phyloP scores from a whole-genome alignment of 768 basidiomycete species.

The Leccinellum albellum region DNA sequence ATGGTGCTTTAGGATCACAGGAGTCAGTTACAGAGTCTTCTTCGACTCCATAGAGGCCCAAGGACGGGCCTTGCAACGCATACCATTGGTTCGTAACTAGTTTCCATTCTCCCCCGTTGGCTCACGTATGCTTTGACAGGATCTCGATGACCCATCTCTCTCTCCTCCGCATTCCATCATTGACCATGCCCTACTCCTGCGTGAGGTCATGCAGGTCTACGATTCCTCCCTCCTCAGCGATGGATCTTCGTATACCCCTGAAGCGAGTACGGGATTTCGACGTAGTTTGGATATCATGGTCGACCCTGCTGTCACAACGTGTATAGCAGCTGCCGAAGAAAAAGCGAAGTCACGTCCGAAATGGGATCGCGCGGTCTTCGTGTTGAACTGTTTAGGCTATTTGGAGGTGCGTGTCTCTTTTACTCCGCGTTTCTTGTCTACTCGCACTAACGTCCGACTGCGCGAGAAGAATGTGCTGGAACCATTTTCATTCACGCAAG shows the following conservation, averaged over 20 bases:
- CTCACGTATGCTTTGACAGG: slow-evolving; percentile 35
- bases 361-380: slow-evolving; percentile 84
- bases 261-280: slow-evolving; percentile 16
- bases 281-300: slow-evolving; percentile 77
- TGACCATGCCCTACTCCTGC: slow-evolving; percentile 78
- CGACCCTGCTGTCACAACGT: slow-evolving; percentile 80
- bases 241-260: slow-evolving; percentile 3
- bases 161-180: slow-evolving; percentile 75
- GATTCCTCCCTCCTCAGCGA: slow-evolving; percentile 79
- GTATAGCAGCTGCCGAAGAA: slow-evolving; percentile 60
- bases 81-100: slow-evolving; percentile 46
- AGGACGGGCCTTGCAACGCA: slow-evolving; percentile 58
- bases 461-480: slow-evolving; percentile 55
- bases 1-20: slow-evolving; percentile 59
- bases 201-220: slow-evolving; percentile 88
- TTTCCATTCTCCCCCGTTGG: background rate
- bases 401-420: slow-evolving; percentile 54
- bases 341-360: slow-evolving; percentile 49
- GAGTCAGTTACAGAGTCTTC: slow-evolving; percentile 77
- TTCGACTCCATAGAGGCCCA: slow-evolving; percentile 85
- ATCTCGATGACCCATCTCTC: slow-evolving; percentile 64
- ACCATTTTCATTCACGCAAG: slow-evolving; percentile 61
- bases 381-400: slow-evolving; percentile 83
- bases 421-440: background rate
- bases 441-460: background rate